Conservation (phyloP, 2,329 filamentous ascomycete genomes). For the Trichoderma citrinoviride region DNA sequence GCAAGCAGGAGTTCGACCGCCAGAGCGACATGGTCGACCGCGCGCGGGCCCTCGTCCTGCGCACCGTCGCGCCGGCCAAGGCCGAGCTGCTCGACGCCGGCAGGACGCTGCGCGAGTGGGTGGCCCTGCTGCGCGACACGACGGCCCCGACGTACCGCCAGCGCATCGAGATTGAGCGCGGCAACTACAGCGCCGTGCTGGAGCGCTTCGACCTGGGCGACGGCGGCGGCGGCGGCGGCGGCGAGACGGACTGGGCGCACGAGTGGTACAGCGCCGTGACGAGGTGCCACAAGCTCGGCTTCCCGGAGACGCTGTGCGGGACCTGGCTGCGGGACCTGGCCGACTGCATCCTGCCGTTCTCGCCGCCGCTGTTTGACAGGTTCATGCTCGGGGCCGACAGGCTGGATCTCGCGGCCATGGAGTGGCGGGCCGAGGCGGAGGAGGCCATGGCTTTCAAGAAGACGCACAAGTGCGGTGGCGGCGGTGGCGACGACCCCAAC, state of each 20-base stretch:
- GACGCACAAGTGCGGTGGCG: not conserved
- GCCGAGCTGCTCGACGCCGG: constrained; percentile 12
- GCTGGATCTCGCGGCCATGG: constrained; percentile 16
- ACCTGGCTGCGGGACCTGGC: constrained; percentile 19
- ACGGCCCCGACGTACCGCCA: constrained; percentile 17
- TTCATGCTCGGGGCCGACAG: constrained; percentile 15
- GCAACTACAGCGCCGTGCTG: constrained; percentile 13
- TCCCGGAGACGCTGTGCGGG: constrained; percentile 18
- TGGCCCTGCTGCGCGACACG: not conserved
- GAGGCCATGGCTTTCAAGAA: constrained; percentile 2
- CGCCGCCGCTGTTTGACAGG: constrained; percentile 4
- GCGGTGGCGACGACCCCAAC: not conserved
- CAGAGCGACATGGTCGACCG: constrained; percentile 9
- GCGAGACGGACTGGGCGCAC: constrained; percentile 12
- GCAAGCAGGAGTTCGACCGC: constrained; percentile 9
- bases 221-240: too few species aligned
- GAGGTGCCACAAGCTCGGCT: constrained; percentile 15
- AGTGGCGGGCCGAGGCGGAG: constrained; percentile 17
- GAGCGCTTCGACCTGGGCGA: constrained; percentile 12
- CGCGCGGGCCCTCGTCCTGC: constrained; percentile 10
- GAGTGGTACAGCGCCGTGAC: constrained; percentile 18
- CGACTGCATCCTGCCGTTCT: constrained; percentile 9
- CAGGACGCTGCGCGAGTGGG: constrained; percentile 11
- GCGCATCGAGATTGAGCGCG: constrained; percentile 15
- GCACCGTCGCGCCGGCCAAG: constrained; percentile 5